Evolutionary conservation across 352 stramenopile genomes (phyloP).

Genomic region (Plasmopara muralis): DNA sequence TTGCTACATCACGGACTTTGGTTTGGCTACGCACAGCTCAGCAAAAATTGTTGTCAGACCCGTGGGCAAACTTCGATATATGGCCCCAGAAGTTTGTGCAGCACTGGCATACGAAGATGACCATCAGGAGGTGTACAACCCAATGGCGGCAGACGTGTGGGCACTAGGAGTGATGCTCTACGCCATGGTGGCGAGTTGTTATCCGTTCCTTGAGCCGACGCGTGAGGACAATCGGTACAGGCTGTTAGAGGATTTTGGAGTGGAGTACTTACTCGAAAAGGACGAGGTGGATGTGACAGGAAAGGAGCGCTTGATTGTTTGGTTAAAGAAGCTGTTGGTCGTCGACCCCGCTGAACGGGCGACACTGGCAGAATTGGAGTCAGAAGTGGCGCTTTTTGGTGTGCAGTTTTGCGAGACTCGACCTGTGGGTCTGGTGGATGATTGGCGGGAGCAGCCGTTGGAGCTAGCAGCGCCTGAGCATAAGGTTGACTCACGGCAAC

Average conservation of each 20-base stretch:
- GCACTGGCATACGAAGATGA: slow-evolving; percentile 19
- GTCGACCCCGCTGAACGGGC: slow-evolving; percentile 43
- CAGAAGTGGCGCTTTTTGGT: slow-evolving; percentile 30
- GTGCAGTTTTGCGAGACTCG: slow-evolving; percentile 8
- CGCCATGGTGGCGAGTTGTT: slow-evolving; percentile 56
- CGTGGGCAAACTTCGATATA: slow-evolving; percentile 77
- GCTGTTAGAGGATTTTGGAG: slow-evolving; percentile 46
- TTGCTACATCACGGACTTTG: slow-evolving; percentile 80
- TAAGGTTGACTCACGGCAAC: slow-evolving; percentile 15
- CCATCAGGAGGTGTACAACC: slow-evolving; percentile 38
- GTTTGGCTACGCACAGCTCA: slow-evolving; percentile 39
- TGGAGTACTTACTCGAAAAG: slow-evolving; percentile 64
- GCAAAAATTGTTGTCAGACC: slow-evolving; percentile 25
- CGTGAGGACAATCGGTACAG: slow-evolving; percentile 50
- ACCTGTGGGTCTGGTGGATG: slow-evolving; percentile 3
- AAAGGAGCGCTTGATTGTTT: slow-evolving; percentile 36
- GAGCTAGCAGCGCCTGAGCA: not conserved
- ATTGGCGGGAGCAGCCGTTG: slow-evolving; percentile 4
- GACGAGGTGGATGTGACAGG: slow-evolving; percentile 43
- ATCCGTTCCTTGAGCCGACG: slow-evolving; percentile 54
- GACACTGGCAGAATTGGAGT: slow-evolving; percentile 32
- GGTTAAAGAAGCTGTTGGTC: slow-evolving; percentile 48
- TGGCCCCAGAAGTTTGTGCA: slow-evolving; percentile 60
- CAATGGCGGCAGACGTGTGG: slow-evolving; percentile 64
- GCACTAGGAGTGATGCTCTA: slow-evolving; percentile 78